These are phyloP conservation scores for Leccinum ochraceum DNA, from an alignment of 768 basidiomycete species.

Conservation along the genomic window DNA sequence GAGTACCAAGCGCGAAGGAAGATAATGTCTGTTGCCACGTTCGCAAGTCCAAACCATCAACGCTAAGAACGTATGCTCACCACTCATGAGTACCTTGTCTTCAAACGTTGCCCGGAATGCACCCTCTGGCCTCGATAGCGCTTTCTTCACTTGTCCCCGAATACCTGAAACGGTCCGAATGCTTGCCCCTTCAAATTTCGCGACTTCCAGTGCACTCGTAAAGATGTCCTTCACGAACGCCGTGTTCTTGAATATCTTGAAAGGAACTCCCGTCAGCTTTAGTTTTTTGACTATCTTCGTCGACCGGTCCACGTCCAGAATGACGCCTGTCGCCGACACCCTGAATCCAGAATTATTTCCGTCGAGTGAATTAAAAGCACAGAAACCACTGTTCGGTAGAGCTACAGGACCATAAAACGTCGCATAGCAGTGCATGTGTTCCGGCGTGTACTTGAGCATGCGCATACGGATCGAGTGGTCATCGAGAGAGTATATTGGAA, in stretches of 20 bases:
- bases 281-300: conserved; percentile 98
- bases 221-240: conserved; percentile 99
- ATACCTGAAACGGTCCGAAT: conserved; percentile 95
- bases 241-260: conserved; percentile 99
- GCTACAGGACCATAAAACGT: conserved; percentile 96
- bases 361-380: conserved; percentile 87
- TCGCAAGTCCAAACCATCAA: not conserved
- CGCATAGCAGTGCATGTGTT: conserved; percentile 99
- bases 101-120: conserved; percentile 97
- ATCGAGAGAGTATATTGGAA: conserved; percentile 95
- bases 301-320: conserved; percentile 90
- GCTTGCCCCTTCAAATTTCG: conserved; percentile 98
- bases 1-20: conserved; percentile 98
- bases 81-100: conserved; percentile 95
- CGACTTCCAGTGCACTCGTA: conserved; percentile 87
- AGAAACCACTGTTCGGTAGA: conserved; percentile 94
- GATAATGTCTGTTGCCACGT: conserved; percentile 66
- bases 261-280: conserved; percentile 93
- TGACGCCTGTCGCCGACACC: conserved; percentile 90
- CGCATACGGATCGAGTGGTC: conserved; percentile 99
- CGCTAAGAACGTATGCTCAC: conserved; percentile 46
- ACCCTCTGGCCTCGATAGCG: conserved; percentile 91
- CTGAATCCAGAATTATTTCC: conserved; percentile 76
- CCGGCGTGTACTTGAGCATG: conserved; percentile 99
- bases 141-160: conserved; percentile 96